A percentile compares a stretch with the other conserved stretches of the same genome.
These are phyloP conservation scores for Diplotaxis tenuifolia DNA, from an alignment of 345 rosid genomes.

Conservation along the genomic window DNA sequence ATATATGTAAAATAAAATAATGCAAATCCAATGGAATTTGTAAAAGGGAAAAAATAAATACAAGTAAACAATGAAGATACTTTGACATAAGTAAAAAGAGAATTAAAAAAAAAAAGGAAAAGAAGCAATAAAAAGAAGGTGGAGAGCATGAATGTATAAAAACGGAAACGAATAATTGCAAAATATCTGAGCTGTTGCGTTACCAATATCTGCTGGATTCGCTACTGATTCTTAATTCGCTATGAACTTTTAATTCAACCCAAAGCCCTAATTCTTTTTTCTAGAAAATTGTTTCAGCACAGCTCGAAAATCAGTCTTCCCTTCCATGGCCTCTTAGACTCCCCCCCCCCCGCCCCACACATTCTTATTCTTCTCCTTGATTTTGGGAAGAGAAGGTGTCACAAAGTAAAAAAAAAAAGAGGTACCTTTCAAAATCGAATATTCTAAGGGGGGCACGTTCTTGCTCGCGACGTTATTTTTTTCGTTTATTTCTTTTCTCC, in stretches of 20 bases:
- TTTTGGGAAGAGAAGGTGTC: constrained; percentile 19
- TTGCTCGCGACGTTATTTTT: constrained; percentile 16
- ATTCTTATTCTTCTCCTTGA: neutral
- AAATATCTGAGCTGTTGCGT: constrained; percentile 20
- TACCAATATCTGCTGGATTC: constrained; percentile 25
- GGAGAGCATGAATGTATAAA: constrained; percentile 7
- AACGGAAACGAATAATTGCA: neutral
- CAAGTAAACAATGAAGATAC: too few relatives aligned
- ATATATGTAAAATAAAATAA: too few relatives aligned
- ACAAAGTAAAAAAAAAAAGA: neutral
- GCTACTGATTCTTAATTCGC: constrained; percentile 3
- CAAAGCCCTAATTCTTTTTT: constrained; percentile 16
- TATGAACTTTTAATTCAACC: neutral
- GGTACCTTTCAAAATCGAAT: constrained; percentile 21
- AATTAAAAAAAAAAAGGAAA: neutral
- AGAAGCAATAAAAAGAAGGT: neutral
- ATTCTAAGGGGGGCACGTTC: constrained; percentile 23
- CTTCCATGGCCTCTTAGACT: neutral
- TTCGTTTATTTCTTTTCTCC: neutral
- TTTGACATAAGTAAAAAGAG: too few relatives aligned
- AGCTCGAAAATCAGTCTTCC: neutral
- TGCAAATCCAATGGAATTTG: too few relatives aligned
- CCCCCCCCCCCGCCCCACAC: too few relatives aligned
- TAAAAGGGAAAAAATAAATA: too few relatives aligned
- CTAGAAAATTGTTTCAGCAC: constrained; percentile 12